Conservation (phyloP, 1,139 yeast genomes). For the Scheffersomyces cryptocercus region DNA sequence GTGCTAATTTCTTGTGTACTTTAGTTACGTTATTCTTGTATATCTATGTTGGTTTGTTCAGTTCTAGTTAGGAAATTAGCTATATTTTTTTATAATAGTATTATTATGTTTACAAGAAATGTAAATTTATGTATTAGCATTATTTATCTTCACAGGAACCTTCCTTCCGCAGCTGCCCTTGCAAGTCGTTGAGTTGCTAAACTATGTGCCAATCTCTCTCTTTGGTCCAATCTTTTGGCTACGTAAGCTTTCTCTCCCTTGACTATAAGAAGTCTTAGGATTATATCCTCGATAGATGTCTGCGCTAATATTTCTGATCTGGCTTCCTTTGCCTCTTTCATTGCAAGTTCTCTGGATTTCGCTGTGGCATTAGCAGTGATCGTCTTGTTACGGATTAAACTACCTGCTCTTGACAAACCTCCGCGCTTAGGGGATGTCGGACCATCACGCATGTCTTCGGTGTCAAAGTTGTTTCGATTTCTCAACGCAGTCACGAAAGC, state of each 20-base stretch:
- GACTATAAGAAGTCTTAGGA: constrained; percentile 58
- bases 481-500: constrained; percentile 50
- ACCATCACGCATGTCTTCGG: constrained; percentile 5
- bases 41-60: constrained; percentile 1
- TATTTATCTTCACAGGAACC: constrained; percentile 13
- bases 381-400: constrained; percentile 65
- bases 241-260: constrained; percentile 48
- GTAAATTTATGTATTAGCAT: not conserved
- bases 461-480: constrained; percentile 41
- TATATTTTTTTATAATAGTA: not conserved
- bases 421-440: constrained; percentile 6
- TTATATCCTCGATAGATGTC: constrained; percentile 62
- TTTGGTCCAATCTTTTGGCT: constrained; percentile 56
- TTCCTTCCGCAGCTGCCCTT: constrained; percentile 47
- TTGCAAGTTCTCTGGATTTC: constrained; percentile 55
- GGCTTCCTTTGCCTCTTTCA: constrained; percentile 51
- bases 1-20: not conserved
- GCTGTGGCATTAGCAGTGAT: constrained; percentile 75
- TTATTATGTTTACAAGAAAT: not conserved
- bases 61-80: not conserved
- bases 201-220: constrained; percentile 63
- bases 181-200: constrained; percentile 62
- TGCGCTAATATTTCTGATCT: constrained; percentile 58
- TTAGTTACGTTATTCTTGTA: constrained; percentile 2
- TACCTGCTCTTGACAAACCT: constrained; percentile 46